Conservation (phyloP, 2,329 filamentous ascomycete species). For the Ascochyta clinopodiicola region DNA sequence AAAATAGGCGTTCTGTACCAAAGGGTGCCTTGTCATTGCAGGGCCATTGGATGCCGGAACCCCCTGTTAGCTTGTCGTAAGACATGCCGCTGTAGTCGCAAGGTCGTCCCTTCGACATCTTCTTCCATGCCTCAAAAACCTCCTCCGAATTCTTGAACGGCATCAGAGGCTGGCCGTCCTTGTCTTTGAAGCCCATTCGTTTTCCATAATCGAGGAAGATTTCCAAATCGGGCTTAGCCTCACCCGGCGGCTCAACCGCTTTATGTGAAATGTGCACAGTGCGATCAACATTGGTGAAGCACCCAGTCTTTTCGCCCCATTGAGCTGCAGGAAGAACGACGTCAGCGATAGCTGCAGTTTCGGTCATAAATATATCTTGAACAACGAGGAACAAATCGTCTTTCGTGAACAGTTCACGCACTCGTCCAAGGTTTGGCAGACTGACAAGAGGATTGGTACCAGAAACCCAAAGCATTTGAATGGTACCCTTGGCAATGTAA, state of each 20-base stretch:
- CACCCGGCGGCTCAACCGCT: conserved; percentile 12
- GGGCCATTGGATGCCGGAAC: conserved; percentile 16
- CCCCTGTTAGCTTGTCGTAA: conserved; percentile 16
- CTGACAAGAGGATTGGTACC: conserved; percentile 16
- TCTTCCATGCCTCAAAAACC: conserved; percentile 18
- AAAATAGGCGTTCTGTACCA: conserved; percentile 14
- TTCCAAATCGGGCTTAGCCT: conserved; percentile 9
- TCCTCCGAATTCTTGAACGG: conserved; percentile 9
- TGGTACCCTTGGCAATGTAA: conserved; percentile 12
- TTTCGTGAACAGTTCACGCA: conserved; percentile 14
- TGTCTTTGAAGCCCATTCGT: conserved; percentile 16
- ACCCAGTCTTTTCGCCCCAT: conserved; percentile 14
- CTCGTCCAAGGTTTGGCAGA: conserved; percentile 7
- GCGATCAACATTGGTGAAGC: conserved; percentile 13
- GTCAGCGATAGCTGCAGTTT: conserved; percentile 12
- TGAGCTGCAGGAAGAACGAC: conserved; percentile 12
- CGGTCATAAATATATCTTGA: conserved; percentile 14
- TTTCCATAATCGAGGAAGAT: conserved; percentile 18
- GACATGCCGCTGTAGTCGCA: conserved; percentile 16
- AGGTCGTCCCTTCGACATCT: conserved; percentile 12
- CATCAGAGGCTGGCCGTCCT: conserved; percentile 12
- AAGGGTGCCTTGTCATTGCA: conserved; percentile 15
- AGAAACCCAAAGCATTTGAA: background rate
- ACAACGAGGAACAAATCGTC: conserved; percentile 12
- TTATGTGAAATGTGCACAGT: conserved; percentile 14